Evolutionary conservation across 352 stramenopile species (phyloP), one percentile per base, ranked within the genome.

Genomic region (Phytophthora idaei): DNA sequence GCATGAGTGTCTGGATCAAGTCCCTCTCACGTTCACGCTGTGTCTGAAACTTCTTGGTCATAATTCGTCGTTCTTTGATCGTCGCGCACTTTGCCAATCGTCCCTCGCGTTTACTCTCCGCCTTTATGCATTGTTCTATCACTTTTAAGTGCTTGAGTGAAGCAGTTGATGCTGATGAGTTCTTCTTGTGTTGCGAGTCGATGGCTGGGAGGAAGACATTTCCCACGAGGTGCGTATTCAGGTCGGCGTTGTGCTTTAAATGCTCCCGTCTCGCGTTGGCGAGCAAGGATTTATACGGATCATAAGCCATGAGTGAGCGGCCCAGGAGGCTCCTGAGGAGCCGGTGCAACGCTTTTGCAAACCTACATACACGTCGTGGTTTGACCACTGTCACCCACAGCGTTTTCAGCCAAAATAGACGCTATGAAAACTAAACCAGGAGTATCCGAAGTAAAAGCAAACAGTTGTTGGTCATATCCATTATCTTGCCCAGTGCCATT

Each of bases 111-210:
- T 81, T 80, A 67, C 89, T 93, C 60, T 93, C 82, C 2, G 85
- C 80, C 41, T 75, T 34, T 54, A 93, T 90, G 61, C 83, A 93
- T 41, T 90, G 81, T 50, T 93, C 85, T 25, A 93, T 91, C 41
- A 93, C 73, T 51, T 85, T 70, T 8, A 92, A 49, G 51, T 89
- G 83, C 44, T 89, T 82, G 12, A 89, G 53, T 9, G 73, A 85
- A 17, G 53, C 17, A 61, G 67, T 48, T n/a, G 66, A 55, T 15
- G 42, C 15, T 7, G 48, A 52, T 39, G 50, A 32, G 28, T 54
- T 45, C 31, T 65, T 51, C 28, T 74, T 70, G 41, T 34, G 50
- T 7, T 70, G 51, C 28, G 69, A 62, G 29, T 81, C 70, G 46
- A 90, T 83, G 29, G 77, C 75, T 0, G 79, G 83, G 0, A 92